Percentiles rank a stretch among this genome's conserved stretches.
These are phyloP conservation scores for Pseudogymnoascus destructans DNA, from an alignment of 2,329 filamentous ascomycete genomes.

Conservation along the genomic window DNA sequence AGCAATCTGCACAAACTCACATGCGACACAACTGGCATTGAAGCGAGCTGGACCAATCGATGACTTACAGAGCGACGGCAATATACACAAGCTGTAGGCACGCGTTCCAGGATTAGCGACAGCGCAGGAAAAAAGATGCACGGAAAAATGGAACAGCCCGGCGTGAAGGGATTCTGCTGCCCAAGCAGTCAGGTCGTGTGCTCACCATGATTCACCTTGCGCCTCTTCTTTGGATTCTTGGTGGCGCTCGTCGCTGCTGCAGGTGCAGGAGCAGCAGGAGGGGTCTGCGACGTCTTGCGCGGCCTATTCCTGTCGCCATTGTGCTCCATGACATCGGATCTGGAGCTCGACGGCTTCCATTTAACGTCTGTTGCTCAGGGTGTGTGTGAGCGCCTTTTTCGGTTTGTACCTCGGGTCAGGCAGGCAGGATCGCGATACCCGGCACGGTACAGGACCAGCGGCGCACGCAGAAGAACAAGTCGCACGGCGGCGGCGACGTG, in stretches of 20 bases:
- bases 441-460: constrained; percentile 8
- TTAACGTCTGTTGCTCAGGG: constrained; percentile 10
- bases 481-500: constrained; percentile 1
- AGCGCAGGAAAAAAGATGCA: constrained; percentile 16
- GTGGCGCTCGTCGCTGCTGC: constrained; percentile 18
- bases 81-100: constrained; percentile 67
- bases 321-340: constrained; percentile 27
- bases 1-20: constrained; percentile 24
- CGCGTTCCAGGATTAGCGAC: constrained; percentile 26
- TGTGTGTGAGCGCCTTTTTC: constrained; percentile 5
- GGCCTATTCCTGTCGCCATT: constrained; percentile 25
- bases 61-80: constrained; percentile 78
- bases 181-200: constrained; percentile 12
- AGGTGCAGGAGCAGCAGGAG: constrained; percentile 20
- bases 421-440: constrained; percentile 3
- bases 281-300: constrained; percentile 24
- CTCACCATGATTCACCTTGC: constrained; percentile 79
- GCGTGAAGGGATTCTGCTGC: constrained; percentile 18
- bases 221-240: constrained; percentile 66
- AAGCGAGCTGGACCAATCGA: constrained; percentile 24
- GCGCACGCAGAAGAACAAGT: constrained; percentile 2
- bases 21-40: constrained; percentile 19
- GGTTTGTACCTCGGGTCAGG: constrained; percentile 9
- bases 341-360: constrained; percentile 25
- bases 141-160: constrained; percentile 11